Conservation (phyloP, 805 yeast species). For the Komagataella populi region DNA sequence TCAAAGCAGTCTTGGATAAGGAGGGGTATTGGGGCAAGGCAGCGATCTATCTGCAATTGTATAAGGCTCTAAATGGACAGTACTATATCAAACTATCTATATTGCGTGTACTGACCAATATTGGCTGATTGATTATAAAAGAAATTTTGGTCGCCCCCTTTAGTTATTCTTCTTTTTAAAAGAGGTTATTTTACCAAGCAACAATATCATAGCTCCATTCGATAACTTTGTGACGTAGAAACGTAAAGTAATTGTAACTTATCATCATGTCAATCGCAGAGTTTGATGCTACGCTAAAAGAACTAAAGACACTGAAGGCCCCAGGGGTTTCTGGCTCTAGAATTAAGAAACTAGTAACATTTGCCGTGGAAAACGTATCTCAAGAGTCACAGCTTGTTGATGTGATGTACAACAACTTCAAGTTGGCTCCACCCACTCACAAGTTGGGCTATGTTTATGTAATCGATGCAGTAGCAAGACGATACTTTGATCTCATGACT, state of each 20-base stretch:
- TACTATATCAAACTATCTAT: too few relatives aligned
- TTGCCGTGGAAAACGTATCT: conserved; percentile 57
- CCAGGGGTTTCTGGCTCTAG: conserved; percentile 96
- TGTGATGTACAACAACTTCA: conserved; percentile 51
- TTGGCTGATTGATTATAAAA: too few relatives aligned
- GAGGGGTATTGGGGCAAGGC: too few relatives aligned
- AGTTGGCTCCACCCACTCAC: conserved; percentile 62
- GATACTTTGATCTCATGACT: conserved; percentile 40
- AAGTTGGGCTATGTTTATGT: conserved; percentile 87
- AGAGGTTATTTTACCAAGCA: not conserved
- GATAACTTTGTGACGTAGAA: not conserved
- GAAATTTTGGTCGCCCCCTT: not conserved
- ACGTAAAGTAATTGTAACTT: not conserved
- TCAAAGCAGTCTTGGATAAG: too few relatives aligned
- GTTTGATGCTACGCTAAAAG: conserved; percentile 33
- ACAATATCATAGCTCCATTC: not conserved
- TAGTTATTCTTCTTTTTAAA: not conserved
- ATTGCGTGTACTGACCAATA: too few relatives aligned
- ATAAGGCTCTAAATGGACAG: too few relatives aligned
- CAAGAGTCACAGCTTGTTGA: conserved; percentile 38
- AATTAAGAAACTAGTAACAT: conserved; percentile 70
- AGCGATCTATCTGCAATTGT: too few relatives aligned
- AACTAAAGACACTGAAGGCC: conserved; percentile 47
- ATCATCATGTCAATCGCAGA: conserved; percentile 16
- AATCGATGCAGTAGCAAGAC: conserved; percentile 85